These are phyloP conservation scores for Smallanthus sonchifolius DNA, from an alignment of 129 eudicot genomes.

Conservation along the genomic window DNA sequence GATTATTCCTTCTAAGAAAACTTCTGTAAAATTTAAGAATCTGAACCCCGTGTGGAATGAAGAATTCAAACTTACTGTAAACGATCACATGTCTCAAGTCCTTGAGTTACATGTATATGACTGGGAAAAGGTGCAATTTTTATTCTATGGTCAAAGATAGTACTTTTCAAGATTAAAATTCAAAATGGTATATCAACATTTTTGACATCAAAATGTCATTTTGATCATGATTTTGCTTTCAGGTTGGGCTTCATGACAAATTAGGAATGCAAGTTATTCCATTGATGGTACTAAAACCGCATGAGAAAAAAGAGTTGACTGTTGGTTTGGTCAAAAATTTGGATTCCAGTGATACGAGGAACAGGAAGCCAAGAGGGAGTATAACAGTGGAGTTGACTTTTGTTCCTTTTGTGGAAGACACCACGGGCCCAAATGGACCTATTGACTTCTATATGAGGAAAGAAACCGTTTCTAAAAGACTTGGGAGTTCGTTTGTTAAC, in stretches of 20 bases:
- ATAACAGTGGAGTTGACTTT: slow-evolving; percentile 49
- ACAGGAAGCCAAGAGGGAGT: slow-evolving; percentile 59
- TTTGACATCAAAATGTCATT: slow-evolving; percentile 1
- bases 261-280: slow-evolving; percentile 66
- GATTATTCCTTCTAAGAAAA: slow-evolving; percentile 46
- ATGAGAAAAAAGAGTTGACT: slow-evolving; percentile 45
- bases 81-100: slow-evolving; percentile 55
- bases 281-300: slow-evolving; percentile 43
- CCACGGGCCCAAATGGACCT: slow-evolving; percentile 31
- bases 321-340: slow-evolving; percentile 43
- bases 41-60: slow-evolving; percentile 65
- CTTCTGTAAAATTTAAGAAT: slow-evolving; percentile 46
- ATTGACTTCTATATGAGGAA: slow-evolving; percentile 25
- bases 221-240: slow-evolving; percentile 7
- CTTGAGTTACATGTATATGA: slow-evolving; percentile 55
- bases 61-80: slow-evolving; percentile 52
- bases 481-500: slow-evolving; percentile 18
- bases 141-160: neutral
- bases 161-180: neutral
- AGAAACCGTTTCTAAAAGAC: slow-evolving; percentile 27
- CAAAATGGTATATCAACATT: neutral
- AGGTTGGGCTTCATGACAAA: slow-evolving; percentile 59
- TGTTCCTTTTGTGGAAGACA: slow-evolving; percentile 48
- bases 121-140: slow-evolving; percentile 57
- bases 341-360: slow-evolving; percentile 40